These are phyloP conservation scores for Sisymbrium altissimum DNA, from an alignment of 345 rosid genomes.

Conservation along the genomic window DNA sequence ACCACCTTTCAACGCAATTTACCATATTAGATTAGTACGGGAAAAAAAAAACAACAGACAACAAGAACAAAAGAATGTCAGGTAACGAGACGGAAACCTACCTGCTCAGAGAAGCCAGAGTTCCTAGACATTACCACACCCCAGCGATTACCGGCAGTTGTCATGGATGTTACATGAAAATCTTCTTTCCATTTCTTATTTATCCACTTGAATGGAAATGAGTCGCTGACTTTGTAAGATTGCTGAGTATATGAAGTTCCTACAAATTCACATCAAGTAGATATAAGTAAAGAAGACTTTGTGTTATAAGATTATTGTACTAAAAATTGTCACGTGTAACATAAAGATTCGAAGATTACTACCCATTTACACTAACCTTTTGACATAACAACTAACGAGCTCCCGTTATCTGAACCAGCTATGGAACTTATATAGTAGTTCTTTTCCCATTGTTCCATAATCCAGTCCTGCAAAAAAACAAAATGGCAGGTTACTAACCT, in stretches of 20 bases:
- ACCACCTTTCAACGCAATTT: constrained; percentile 54
- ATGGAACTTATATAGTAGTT: constrained; percentile 84
- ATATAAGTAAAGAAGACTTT: neutral
- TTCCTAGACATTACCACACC: constrained; percentile 96
- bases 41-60: neutral
- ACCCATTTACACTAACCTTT: constrained; percentile 49
- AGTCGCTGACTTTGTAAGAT: constrained; percentile 90
- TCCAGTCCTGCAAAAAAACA: constrained; percentile 68
- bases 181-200: constrained; percentile 98
- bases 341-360: neutral
- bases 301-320: neutral
- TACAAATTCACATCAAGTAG: constrained; percentile 29
- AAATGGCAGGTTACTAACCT: constrained; percentile 7
- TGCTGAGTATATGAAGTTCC: constrained; percentile 83
- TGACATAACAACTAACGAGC: constrained; percentile 94
- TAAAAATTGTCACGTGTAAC: neutral
- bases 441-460: constrained; percentile 99
- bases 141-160: constrained; percentile 93
- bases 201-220: constrained; percentile 95
- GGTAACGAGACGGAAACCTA: constrained; percentile 14
- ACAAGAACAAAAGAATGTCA: neutral
- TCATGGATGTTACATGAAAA: constrained; percentile 87
- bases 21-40: neutral
- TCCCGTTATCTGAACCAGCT: constrained; percentile 81
- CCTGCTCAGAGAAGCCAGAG: constrained; percentile 83